Evolutionary conservation across 768 basidiomycete species (phyloP).

Genomic region (Leccinum arenicola): DNA sequence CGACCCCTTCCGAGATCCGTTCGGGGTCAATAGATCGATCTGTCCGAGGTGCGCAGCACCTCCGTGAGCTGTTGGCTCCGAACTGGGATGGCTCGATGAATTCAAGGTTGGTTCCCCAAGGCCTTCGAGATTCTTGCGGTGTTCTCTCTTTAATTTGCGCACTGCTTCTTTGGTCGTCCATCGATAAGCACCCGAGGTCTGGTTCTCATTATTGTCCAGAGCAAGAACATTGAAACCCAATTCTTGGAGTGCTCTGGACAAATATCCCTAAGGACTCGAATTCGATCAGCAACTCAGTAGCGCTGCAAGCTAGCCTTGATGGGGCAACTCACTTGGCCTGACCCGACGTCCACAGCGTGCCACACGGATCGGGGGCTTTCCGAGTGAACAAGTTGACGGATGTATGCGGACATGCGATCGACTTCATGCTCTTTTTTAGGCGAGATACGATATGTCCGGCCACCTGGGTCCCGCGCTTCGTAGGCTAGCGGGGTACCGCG

Average conservation of each 20-base stretch:
- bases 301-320: not conserved
- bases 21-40: not conserved
- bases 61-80: not conserved
- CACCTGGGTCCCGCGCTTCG: constrained; percentile 2
- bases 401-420: constrained; percentile 55
- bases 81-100: not conserved
- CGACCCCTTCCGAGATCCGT: constrained; percentile 24
- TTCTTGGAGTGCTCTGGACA: constrained; percentile 49
- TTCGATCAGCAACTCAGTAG: not conserved
- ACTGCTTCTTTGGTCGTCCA: constrained; percentile 34
- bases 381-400: constrained; percentile 36
- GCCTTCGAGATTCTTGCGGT: constrained; percentile 4
- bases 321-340: constrained; percentile 54
- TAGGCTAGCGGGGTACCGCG: constrained; percentile 3
- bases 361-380: constrained; percentile 21
- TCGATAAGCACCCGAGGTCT: constrained; percentile 55
- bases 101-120: not conserved
- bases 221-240: constrained; percentile 54
- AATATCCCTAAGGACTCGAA: constrained; percentile 47
- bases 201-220: constrained; percentile 58
- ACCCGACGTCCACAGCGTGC: constrained; percentile 69
- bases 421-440: constrained; percentile 80
- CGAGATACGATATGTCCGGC: constrained; percentile 51
- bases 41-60: not conserved
- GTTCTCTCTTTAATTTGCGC: constrained; percentile 17